phyloP scores from a whole-genome alignment of 148 eudicot species.

The Drosera capensis region DNA sequence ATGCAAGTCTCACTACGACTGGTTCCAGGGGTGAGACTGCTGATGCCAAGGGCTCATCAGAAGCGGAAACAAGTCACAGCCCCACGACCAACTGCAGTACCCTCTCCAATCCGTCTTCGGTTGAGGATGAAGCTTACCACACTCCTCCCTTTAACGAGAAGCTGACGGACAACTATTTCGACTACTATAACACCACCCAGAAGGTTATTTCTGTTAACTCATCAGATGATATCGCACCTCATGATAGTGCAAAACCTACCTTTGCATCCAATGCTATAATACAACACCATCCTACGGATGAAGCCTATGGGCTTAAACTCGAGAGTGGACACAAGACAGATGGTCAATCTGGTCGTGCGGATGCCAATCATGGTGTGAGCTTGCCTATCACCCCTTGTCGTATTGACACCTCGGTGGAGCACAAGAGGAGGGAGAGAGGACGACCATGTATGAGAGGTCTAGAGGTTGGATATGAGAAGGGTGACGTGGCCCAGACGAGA shows the following conservation, averaged over 20 bases:
- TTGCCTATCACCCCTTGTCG: conserved; percentile 58
- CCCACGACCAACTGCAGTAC: conserved; percentile 61
- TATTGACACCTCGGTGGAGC: conserved; percentile 29
- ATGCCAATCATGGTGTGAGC: conserved; percentile 18
- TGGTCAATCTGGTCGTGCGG: conserved; percentile 14
- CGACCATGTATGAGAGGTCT: conserved; percentile 21
- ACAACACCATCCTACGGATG: conserved; percentile 8
- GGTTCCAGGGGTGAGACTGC: conserved; percentile 6
- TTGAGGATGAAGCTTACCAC: conserved; percentile 74
- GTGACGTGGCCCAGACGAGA: conserved; percentile 22
- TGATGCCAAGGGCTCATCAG: conserved; percentile 4
- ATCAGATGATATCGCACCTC: conserved; percentile 3
- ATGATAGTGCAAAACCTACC: conserved; percentile 8
- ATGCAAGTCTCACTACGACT: conserved; percentile 29
- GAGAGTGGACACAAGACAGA: conserved; percentile 15
- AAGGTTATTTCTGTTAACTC: conserved; percentile 8
- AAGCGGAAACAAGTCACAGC: conserved; percentile 49
- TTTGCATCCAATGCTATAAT: conserved; percentile 13
- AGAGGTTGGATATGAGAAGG: conserved; percentile 17
- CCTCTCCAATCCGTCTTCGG: conserved; percentile 78
- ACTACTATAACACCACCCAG: conserved; percentile 8
- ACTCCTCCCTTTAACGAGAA: conserved; percentile 18
- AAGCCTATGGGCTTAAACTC: conserved; percentile 13
- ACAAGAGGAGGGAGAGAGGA: conserved; percentile 9
- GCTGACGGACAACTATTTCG: conserved; percentile 19